Evolutionary conservation across 2,329 filamentous ascomycete genomes (phyloP), one percentile per base, ranked within the genome.

Genomic region (Xylaria sp.): DNA sequence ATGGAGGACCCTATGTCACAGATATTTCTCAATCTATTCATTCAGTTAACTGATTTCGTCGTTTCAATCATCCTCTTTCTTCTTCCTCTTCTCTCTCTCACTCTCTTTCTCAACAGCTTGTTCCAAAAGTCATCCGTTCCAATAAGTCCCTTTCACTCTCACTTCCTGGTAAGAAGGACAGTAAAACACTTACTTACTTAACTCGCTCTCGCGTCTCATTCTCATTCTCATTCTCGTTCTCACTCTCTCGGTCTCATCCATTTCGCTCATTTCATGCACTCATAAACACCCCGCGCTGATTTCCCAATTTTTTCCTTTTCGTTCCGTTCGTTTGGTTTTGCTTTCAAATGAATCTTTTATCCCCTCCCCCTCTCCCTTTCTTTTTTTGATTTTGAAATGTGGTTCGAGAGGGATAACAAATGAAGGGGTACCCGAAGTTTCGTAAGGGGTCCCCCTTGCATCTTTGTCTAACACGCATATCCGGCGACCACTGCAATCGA

Each of bases 301-400:
- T 30, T 30, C 23, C 23, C 23, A 30, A 30, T 30, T 30, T 30
- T 30, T 30, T 5, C 23, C 5, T 30, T 30, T 30, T 66, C 64
- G 64, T 64, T 69, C 68, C 68, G 69, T 66, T 62, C 62, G 59
- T 23, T 30, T 19, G 13, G 42, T 50, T 51, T 34, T 10, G 56
- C 48, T 19, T 35, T 42, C 37, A 42, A 42, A 10, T 42, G 13
- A 42, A 13, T 10, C 37, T 9, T 42, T 13, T 9, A 9, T 42
- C 13, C 37, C 34, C 34, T 30, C 51, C 44, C 19, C 13, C 37
- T 42, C 37, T 42, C 37, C 13, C 37, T 42, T 42, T 42, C 37
- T 42, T 42, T 42, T 42, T 42, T 42, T 42, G 9, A 10, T 9
- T 42, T 13, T 13, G 23, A 30, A 30, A 30, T 30, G 23, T 30